phyloP scores from a whole-genome alignment of 306 rosid species.

The Quercus glauca region DNA sequence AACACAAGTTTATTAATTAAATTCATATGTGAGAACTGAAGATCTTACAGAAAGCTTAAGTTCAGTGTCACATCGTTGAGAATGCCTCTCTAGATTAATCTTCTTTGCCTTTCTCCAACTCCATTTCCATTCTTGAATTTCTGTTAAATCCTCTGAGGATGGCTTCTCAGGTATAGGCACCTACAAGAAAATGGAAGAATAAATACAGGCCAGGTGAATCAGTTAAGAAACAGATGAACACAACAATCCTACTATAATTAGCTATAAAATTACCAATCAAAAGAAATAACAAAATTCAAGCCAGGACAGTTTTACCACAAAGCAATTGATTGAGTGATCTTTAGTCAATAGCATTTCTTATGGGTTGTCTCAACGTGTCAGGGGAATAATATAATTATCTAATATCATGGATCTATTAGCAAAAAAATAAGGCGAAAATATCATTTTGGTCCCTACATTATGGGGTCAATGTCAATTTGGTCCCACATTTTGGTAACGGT shows the following conservation, averaged over 20 bases:
- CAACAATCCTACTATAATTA: background rate
- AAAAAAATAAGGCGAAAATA: too few species aligned
- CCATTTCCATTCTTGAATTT: constrained; percentile 82
- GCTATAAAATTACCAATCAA: background rate
- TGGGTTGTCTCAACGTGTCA: background rate
- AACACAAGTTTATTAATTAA: background rate
- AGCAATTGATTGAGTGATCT: background rate
- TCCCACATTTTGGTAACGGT: too few species aligned
- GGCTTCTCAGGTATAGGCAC: constrained; percentile 77
- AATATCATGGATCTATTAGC: background rate
- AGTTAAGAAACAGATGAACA: background rate
- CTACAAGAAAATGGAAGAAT: constrained; percentile 39
- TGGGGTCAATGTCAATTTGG: too few species aligned
- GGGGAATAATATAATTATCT: background rate
- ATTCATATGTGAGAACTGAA: constrained; percentile 6
- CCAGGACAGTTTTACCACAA: background rate
- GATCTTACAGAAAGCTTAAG: constrained; percentile 82
- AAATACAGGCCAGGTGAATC: constrained; percentile 4
- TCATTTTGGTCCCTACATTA: too few species aligned
- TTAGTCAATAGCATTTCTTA: background rate
- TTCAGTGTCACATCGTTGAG: constrained; percentile 76
- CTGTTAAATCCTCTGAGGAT: constrained; percentile 47
- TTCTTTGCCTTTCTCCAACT: constrained; percentile 68
- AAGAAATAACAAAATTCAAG: background rate
- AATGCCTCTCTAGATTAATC: constrained; percentile 78